A percentile compares a stretch with the other conserved stretches of the same genome.
phyloP scores from a whole-genome alignment of 768 basidiomycete species.

The Auriscalpium vulgare region DNA sequence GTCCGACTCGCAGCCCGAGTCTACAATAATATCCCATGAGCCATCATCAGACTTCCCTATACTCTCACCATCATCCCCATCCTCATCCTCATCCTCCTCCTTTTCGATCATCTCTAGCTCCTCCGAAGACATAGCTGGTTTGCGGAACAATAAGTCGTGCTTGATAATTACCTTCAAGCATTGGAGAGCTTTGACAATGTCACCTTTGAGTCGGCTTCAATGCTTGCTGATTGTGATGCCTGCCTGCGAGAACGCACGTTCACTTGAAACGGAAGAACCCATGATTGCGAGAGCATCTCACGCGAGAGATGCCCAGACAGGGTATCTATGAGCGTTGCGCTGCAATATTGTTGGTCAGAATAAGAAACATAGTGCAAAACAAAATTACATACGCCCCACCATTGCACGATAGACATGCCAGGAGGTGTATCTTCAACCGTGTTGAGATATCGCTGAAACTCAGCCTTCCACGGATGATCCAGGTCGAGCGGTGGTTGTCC shows the following conservation, averaged over 20 bases:
- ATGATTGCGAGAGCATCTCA: conserved; percentile 31
- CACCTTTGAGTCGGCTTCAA: conserved; percentile 16
- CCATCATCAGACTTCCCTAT: too few species aligned
- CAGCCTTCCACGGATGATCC: background rate
- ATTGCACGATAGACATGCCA: background rate
- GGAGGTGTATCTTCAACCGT: conserved; percentile 1
- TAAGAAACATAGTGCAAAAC: too few species aligned
- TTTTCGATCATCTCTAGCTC: background rate
- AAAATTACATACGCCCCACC: conserved; percentile 4
- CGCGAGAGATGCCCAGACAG: conserved; percentile 29
- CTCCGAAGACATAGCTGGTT: background rate
- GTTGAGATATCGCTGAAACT: conserved; percentile 2
- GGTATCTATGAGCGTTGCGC: conserved; percentile 20
- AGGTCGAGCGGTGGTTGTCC: background rate
- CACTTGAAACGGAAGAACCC: conserved; percentile 30
- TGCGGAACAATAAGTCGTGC: conserved; percentile 15
- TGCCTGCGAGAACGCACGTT: conserved; percentile 32
- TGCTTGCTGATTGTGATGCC: conserved; percentile 29
- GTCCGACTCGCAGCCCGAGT: background rate
- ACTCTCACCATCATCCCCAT: background rate
- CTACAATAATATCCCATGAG: background rate
- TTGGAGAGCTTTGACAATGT: conserved; percentile 22
- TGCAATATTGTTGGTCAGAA: background rate
- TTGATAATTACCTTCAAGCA: conserved; percentile 14
- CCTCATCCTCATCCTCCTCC: background rate